Percentiles rank a stretch among this genome's conserved stretches.
Evolutionary conservation across 805 yeast species (phyloP).

Genomic region (Kodamaea leandrae): DNA sequence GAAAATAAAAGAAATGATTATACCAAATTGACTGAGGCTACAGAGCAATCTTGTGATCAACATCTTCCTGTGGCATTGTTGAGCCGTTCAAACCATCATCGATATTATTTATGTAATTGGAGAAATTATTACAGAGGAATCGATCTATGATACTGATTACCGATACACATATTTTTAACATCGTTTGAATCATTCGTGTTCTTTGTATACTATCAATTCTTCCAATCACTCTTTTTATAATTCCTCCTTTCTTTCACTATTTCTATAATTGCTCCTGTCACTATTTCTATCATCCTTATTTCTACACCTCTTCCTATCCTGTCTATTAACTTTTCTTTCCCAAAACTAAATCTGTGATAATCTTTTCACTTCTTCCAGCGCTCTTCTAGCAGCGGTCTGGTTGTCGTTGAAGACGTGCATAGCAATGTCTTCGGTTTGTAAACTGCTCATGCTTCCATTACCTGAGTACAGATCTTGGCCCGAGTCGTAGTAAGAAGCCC

Average conservation of each 20-base stretch:
- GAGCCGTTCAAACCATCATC: no score
- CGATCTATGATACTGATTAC: no score
- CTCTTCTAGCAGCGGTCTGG: slow-evolving; percentile 21
- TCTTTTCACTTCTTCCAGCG: slow-evolving; percentile 18
- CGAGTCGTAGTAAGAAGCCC: slow-evolving; percentile 25
- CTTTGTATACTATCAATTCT: neutral
- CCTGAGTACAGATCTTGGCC: slow-evolving; percentile 31
- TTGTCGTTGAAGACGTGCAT: slow-evolving; percentile 39
- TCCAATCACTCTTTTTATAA: neutral
- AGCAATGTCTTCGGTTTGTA: slow-evolving; percentile 51
- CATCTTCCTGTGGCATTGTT: no score
- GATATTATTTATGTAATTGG: no score
- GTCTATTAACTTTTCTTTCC: neutral
- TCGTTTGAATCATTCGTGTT: no score
- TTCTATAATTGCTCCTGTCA: no score
- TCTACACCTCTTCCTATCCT: no score
- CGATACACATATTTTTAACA: no score
- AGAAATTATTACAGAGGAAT: no score
- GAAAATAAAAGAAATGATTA: neutral
- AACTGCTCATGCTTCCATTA: slow-evolving; percentile 30
- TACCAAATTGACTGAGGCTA: no score
- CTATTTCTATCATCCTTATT: no score
- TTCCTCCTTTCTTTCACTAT: neutral
- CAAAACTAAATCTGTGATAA: slow-evolving; percentile 1
- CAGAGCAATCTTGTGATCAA: no score